These are phyloP conservation scores for Neotropicomus parvogracilis DNA, from an alignment of 1,284 basidiomycete species.

Conservation along the genomic window DNA sequence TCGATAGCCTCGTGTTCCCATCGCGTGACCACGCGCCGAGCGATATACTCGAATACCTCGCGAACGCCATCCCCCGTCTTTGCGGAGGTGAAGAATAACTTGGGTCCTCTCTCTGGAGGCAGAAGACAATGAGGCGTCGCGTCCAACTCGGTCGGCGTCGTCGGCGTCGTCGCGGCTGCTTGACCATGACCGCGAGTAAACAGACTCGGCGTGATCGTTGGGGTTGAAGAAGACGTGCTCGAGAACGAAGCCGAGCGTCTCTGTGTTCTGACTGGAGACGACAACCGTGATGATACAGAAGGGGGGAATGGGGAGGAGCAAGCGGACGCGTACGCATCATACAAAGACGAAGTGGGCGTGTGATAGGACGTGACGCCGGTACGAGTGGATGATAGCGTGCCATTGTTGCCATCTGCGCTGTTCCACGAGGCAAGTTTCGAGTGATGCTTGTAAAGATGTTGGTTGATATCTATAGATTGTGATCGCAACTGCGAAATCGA, in stretches of 20 bases:
- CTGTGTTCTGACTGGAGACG: slow-evolving; percentile 22
- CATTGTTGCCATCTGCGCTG: slow-evolving; percentile 37
- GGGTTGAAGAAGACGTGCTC: slow-evolving; percentile 46
- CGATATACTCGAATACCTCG: slow-evolving; percentile 69
- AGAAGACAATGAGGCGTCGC: slow-evolving; percentile 23
- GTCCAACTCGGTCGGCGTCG: slow-evolving; percentile 14
- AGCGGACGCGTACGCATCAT: slow-evolving; percentile 41
- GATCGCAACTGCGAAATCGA: slow-evolving; percentile 21
- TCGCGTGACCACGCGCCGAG: slow-evolving; percentile 49
- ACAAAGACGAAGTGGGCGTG: slow-evolving; percentile 69
- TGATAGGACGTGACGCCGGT: slow-evolving; percentile 63
- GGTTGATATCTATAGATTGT: slow-evolving; percentile 23
- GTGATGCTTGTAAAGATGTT: slow-evolving; percentile 26
- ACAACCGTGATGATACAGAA: slow-evolving; percentile 25
- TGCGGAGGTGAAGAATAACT: slow-evolving; percentile 68
- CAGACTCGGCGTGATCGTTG: slow-evolving; percentile 61
- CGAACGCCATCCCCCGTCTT: slow-evolving; percentile 68
- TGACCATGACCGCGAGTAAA: slow-evolving; percentile 41
- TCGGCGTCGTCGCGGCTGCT: slow-evolving; percentile 11
- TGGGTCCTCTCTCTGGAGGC: slow-evolving; percentile 49
- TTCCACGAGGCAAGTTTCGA: slow-evolving; percentile 43
- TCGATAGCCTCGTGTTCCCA: slow-evolving; percentile 56
- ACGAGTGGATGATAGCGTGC: slow-evolving; percentile 41
- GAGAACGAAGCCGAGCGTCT: slow-evolving; percentile 45
- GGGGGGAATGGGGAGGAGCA: slow-evolving; percentile 54